Evolutionary conservation across 306 rosid genomes (phyloP).

Genomic region (Gynostemma pentaphyllum): DNA sequence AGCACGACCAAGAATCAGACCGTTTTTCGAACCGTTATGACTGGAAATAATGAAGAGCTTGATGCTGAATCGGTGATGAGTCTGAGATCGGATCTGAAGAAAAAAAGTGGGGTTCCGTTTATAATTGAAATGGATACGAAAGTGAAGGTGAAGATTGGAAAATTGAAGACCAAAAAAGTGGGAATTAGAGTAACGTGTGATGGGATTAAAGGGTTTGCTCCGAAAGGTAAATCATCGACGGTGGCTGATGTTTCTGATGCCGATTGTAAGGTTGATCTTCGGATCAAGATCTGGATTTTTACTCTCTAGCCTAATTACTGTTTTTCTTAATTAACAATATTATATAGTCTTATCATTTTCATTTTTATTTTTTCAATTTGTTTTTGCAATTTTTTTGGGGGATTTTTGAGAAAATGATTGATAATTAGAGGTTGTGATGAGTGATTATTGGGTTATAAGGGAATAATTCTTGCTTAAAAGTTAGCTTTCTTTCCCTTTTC

Average conservation of each 20-base stretch:
- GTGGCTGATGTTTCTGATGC: slow-evolving; percentile 56
- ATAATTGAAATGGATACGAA: slow-evolving; percentile 69
- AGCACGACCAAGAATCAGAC: slow-evolving; percentile 66
- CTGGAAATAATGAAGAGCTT: slow-evolving; percentile 38
- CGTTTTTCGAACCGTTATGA: slow-evolving; percentile 32
- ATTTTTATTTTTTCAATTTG: neutral
- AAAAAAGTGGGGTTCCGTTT: slow-evolving; percentile 49
- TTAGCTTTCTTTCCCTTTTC: neutral
- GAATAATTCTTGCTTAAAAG: slow-evolving; percentile 2
- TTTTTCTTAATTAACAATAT: neutral
- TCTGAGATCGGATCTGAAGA: slow-evolving; percentile 74
- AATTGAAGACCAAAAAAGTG: slow-evolving; percentile 53
- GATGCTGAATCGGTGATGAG: slow-evolving; percentile 51
- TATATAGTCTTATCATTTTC: neutral
- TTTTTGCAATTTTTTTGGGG: neutral
- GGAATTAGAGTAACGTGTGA: slow-evolving; percentile 75
- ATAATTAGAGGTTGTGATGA: neutral
- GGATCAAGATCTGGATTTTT: slow-evolving; percentile 97
- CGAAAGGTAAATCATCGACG: slow-evolving; percentile 75
- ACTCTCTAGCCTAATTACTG: slow-evolving; percentile 21
- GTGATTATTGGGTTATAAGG: neutral
- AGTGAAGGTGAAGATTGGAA: slow-evolving; percentile 69
- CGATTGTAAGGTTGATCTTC: slow-evolving; percentile 82
- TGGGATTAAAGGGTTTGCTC: slow-evolving; percentile 47
- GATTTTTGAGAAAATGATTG: neutral